A percentile compares a stretch with the other conserved stretches of the same genome.
These are phyloP conservation scores for Lathyrus oleraceus DNA, from an alignment of 306 rosid species.

Conservation along the genomic window DNA sequence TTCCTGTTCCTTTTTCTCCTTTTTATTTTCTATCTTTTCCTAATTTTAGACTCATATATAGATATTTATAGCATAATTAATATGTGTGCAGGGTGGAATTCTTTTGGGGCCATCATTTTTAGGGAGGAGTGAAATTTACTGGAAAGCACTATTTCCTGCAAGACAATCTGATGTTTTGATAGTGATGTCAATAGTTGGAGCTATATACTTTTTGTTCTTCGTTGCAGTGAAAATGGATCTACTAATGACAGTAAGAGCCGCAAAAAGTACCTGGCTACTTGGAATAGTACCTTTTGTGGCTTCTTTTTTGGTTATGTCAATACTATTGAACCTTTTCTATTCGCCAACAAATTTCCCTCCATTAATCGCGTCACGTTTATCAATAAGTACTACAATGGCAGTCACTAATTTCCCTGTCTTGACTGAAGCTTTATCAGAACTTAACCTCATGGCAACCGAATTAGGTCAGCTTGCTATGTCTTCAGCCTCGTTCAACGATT, in stretches of 20 bases:
- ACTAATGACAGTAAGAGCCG: constrained; percentile 30
- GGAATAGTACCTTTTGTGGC: constrained; percentile 25
- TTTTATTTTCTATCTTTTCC: too few relatives aligned
- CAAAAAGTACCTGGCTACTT: constrained; percentile 37
- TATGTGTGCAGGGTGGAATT: constrained; percentile 44
- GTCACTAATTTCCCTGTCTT: constrained; percentile 31
- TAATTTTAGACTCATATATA: too few relatives aligned
- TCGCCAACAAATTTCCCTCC: neutral
- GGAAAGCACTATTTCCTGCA: constrained; percentile 3
- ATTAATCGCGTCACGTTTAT: rapidly evolving
- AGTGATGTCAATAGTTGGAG: neutral
- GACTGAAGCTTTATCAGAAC: constrained; percentile 28
- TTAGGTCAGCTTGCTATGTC: constrained; percentile 40
- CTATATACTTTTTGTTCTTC: constrained; percentile 7
- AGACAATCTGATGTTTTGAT: neutral
- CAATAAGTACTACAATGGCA: neutral
- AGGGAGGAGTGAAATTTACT: neutral
- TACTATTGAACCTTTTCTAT: neutral
- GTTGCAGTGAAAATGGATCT: constrained; percentile 42
- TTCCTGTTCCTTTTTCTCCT: too few relatives aligned
- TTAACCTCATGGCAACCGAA: constrained; percentile 42
- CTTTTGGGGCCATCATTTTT: constrained; percentile 46
- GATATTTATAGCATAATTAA: too few relatives aligned
- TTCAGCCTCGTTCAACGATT: constrained; percentile 34
- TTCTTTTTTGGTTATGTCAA: neutral